Percentiles rank a stretch among this genome's conserved stretches.
Evolutionary conservation across 1,284 basidiomycete genomes (phyloP).

Genomic region (Leucoagaricus sp.): DNA sequence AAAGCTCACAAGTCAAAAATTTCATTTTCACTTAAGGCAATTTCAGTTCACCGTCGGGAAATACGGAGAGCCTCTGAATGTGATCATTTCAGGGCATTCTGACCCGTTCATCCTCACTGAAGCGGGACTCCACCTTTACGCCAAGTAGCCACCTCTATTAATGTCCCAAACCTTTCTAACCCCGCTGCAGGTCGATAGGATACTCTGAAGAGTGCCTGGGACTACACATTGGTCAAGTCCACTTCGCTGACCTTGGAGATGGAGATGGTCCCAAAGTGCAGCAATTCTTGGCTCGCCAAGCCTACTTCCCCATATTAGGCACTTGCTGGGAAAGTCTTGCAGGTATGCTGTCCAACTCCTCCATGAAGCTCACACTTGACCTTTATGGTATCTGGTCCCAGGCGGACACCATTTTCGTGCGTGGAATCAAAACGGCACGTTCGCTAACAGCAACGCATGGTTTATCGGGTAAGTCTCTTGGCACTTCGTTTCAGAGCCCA

Average conservation of each 20-base stretch:
- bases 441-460: conserved; percentile 64
- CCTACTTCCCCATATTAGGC: conserved; percentile 65
- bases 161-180: conserved; percentile 4
- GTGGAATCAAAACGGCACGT: conserved; percentile 72
- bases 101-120: conserved; percentile 71
- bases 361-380: conserved; percentile 1
- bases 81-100: conserved; percentile 58
- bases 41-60: conserved; percentile 62
- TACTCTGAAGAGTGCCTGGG: conserved; percentile 78
- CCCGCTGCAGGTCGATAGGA: conserved; percentile 63
- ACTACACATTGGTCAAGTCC: conserved; percentile 65
- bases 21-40: background rate
- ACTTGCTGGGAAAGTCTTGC: conserved; percentile 75
- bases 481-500: background rate
- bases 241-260: conserved; percentile 73
- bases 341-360: conserved; percentile 41
- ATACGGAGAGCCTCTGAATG: conserved; percentile 74
- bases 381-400: conserved; percentile 20
- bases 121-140: conserved; percentile 57
- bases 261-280: conserved; percentile 65
- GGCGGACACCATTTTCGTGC: conserved; percentile 68
- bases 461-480: conserved; percentile 61
- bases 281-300: conserved; percentile 64
- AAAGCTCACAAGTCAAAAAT: background rate
- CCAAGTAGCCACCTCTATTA: conserved; percentile 41